Conservation (phyloP, 1,284 basidiomycete species). For the Ustilago vetiveriae region DNA sequence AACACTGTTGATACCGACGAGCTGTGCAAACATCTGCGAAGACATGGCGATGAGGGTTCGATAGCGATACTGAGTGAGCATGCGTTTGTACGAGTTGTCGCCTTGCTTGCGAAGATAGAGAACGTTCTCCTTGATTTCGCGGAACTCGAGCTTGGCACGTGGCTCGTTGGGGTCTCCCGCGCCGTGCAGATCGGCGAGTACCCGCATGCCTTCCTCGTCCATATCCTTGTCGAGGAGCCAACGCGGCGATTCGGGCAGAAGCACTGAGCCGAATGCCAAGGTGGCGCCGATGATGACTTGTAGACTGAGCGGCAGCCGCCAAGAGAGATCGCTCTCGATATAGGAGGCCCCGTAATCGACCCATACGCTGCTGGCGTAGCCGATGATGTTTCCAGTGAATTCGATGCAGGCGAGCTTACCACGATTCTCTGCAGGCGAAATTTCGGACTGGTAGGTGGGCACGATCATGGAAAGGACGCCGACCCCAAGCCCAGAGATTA, state of each 20-base stretch:
- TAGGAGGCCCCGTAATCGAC: conserved; percentile 89
- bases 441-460: conserved; percentile 96
- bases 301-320: conserved; percentile 68
- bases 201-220: conserved; percentile 84
- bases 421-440: conserved; percentile 86
- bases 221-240: conserved; percentile 91
- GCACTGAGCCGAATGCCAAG: conserved; percentile 81
- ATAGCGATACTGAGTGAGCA: conserved; percentile 89
- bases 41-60: conserved; percentile 96
- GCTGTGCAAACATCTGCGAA: conserved; percentile 92
- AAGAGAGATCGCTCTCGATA: conserved; percentile 68
- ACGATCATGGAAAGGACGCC: conserved; percentile 89
- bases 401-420: conserved; percentile 83
- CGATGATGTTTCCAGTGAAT: conserved; percentile 86
- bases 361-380: conserved; percentile 87
- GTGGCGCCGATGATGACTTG: conserved; percentile 79
- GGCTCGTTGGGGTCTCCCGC: conserved; percentile 77
- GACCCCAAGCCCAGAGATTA: conserved; percentile 91
- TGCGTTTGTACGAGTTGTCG: conserved; percentile 79
- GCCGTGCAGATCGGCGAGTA: conserved; percentile 90
- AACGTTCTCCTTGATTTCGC: conserved; percentile 87
- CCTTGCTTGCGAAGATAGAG: conserved; percentile 69
- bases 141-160: conserved; percentile 82
- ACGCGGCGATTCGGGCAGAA: conserved; percentile 93
- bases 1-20: conserved; percentile 75